Conservation (phyloP, 2,329 filamentous ascomycete genomes). For the Sordariomycetes sp. region DNA sequence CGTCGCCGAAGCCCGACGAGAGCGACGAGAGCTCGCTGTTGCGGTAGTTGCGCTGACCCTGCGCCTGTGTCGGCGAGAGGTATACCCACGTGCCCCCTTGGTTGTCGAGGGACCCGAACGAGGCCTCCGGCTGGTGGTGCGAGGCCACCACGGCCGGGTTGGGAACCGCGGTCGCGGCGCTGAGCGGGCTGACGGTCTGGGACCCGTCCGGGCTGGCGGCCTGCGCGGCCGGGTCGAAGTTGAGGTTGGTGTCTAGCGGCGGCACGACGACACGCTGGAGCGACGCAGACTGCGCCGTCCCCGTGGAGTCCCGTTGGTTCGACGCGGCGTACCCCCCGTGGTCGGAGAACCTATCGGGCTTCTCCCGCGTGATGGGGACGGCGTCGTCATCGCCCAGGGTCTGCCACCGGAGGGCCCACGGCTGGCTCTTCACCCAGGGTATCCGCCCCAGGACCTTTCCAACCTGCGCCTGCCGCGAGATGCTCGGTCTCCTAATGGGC, state of each 20-base stretch:
- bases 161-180: not conserved
- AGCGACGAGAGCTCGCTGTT: slow-evolving; percentile 46
- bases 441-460: slow-evolving; percentile 10
- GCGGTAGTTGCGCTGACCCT: slow-evolving; percentile 23
- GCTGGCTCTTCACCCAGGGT: slow-evolving; percentile 10
- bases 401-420: slow-evolving; percentile 7
- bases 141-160: not conserved
- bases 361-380: slow-evolving; percentile 14
- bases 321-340: not conserved
- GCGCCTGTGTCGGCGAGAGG: slow-evolving; percentile 24
- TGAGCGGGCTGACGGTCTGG: not conserved
- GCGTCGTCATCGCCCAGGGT: slow-evolving; percentile 7
- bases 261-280: not conserved
- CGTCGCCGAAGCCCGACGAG: slow-evolving; percentile 55
- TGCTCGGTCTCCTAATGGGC: not conserved
- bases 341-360: slow-evolving; percentile 2
- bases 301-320: not conserved
- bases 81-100: slow-evolving; percentile 21
- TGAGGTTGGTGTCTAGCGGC: not conserved
- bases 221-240: not conserved
- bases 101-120: slow-evolving; percentile 23
- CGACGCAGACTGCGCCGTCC: not conserved
- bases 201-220: not conserved
- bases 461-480: not conserved
- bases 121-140: slow-evolving; percentile 8